Conservation (phyloP, 768 basidiomycete genomes). For the Pleurotus pulmonarius region DNA sequence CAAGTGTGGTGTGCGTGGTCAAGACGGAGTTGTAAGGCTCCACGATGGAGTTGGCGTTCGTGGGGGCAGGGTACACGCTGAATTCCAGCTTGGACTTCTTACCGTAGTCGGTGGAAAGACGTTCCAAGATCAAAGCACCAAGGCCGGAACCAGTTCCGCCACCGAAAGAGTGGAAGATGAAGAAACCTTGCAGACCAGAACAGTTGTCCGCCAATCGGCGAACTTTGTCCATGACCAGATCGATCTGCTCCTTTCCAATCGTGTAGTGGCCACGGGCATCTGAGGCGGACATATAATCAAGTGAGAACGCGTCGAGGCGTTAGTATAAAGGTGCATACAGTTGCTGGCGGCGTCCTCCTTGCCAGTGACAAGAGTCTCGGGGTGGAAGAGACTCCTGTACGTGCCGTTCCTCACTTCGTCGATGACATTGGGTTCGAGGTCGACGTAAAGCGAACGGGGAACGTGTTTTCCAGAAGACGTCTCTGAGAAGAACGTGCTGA, state of each 20-base stretch:
- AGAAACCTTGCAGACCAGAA: constrained; percentile 98
- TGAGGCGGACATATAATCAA: constrained; percentile 21
- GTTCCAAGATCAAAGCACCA: constrained; percentile 94
- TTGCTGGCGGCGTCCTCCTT: constrained; percentile 99
- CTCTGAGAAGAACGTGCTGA: constrained; percentile 99
- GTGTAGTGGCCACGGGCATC: constrained; percentile 99
- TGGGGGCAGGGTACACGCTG: constrained; percentile 94
- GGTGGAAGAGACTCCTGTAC: constrained; percentile 98
- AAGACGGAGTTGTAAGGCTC: constrained; percentile 99
- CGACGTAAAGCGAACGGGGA: constrained; percentile 95
- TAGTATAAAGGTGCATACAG: constrained; percentile 47
- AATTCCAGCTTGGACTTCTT: constrained; percentile 99
- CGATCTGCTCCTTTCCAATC: constrained; percentile 97
- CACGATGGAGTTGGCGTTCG: constrained; percentile 92
- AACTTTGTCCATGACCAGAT: constrained; percentile 94
- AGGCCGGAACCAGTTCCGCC: constrained; percentile 99
- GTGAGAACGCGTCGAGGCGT: background rate
- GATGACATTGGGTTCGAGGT: constrained; percentile 96
- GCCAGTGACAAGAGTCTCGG: constrained; percentile 95
- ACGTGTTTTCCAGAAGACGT: constrained; percentile 96
- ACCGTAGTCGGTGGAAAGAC: constrained; percentile 96
- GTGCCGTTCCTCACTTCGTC: constrained; percentile 95
- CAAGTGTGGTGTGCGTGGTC: constrained; percentile 97
- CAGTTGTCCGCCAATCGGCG: constrained; percentile 98
- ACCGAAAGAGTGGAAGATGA: constrained; percentile 99